Percentiles rank a stretch among this genome's conserved stretches.
phyloP scores from a whole-genome alignment of 306 rosid genomes.

The Herpetospermum pedunculosum region DNA sequence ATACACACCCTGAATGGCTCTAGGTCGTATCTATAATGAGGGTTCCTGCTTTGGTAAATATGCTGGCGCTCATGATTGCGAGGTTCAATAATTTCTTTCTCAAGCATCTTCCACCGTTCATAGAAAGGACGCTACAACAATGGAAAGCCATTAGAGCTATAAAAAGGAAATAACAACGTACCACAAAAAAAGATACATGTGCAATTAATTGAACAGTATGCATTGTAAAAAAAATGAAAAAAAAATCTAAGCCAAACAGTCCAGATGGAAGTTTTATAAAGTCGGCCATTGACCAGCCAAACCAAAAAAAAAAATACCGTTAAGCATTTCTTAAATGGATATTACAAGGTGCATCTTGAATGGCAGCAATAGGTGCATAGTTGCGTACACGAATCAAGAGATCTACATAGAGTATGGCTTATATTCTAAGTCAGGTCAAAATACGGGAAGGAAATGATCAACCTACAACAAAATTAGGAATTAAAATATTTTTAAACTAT shows the following conservation, averaged over 20 bases:
- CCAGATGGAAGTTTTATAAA: neutral
- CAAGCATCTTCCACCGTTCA: slow-evolving; percentile 97
- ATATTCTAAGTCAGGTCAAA: neutral
- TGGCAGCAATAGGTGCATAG: neutral
- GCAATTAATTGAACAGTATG: neutral
- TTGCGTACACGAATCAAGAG: neutral
- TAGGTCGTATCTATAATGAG: slow-evolving; percentile 75
- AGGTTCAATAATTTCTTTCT: slow-evolving; percentile 95
- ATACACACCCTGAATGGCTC: slow-evolving; percentile 86
- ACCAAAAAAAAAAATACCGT: neutral
- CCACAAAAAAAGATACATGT: neutral
- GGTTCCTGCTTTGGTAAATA: slow-evolving; percentile 46
- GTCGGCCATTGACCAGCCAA: neutral
- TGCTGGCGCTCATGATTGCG: slow-evolving; percentile 67
- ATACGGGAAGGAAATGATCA: neutral
- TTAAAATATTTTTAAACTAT: neutral
- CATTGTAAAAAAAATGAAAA: neutral
- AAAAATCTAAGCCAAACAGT: neutral
- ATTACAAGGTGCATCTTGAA: neutral
- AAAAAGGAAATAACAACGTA: neutral
- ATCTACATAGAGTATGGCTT: neutral
- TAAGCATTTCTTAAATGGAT: neutral
- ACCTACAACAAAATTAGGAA: neutral
- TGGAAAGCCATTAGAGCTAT: slow-evolving; percentile 15
- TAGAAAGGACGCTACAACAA: slow-evolving; percentile 83